Evolutionary conservation across 192 early-diverging fungal genomes (phyloP).

Genomic region (Spizellomyces punctatus): DNA sequence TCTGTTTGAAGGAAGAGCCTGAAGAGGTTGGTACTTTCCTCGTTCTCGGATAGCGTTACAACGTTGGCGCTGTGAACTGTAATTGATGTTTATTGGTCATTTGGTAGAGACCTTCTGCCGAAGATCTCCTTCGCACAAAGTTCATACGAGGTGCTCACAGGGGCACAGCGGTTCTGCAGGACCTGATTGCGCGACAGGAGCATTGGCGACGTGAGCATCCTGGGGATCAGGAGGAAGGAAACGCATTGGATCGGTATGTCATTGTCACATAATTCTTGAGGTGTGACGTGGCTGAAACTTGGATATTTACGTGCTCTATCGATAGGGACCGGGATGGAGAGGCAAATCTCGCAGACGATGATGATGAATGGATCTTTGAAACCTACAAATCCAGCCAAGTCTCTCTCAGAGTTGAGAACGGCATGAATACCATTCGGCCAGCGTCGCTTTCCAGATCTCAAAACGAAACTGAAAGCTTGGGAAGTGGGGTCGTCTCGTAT

Average conservation of each 20-base stretch:
- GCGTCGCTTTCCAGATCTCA: conserved; percentile 1
- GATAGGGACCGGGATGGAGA: conserved; percentile 12
- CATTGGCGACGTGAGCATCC: conserved; percentile 48
- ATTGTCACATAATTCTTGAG: not conserved
- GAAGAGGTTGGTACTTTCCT: conserved; percentile 55
- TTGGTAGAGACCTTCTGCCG: conserved; percentile 77
- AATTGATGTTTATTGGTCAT: too few relatives aligned
- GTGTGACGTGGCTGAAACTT: conserved; percentile 1
- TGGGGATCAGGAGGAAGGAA: conserved; percentile 1
- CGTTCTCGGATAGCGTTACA: not conserved
- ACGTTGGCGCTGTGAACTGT: not conserved
- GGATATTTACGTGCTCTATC: not conserved
- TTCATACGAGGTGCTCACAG: conserved; percentile 69
- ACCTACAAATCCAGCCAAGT: conserved; percentile 32
- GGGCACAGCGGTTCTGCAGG: conserved; percentile 54
- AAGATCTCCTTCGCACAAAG: conserved; percentile 81
- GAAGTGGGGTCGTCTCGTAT: too few relatives aligned
- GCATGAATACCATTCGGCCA: too few relatives aligned
- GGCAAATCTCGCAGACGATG: conserved; percentile 23
- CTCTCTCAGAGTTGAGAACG: not conserved
- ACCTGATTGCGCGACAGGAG: conserved; percentile 67
- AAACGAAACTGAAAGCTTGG: not conserved
- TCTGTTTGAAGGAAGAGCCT: conserved; percentile 86
- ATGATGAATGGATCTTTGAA: conserved; percentile 50
- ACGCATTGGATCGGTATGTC: not conserved